These are phyloP conservation scores for Entonaema liquescens DNA, from an alignment of 495 filamentous ascomycete species.

Conservation along the genomic window DNA sequence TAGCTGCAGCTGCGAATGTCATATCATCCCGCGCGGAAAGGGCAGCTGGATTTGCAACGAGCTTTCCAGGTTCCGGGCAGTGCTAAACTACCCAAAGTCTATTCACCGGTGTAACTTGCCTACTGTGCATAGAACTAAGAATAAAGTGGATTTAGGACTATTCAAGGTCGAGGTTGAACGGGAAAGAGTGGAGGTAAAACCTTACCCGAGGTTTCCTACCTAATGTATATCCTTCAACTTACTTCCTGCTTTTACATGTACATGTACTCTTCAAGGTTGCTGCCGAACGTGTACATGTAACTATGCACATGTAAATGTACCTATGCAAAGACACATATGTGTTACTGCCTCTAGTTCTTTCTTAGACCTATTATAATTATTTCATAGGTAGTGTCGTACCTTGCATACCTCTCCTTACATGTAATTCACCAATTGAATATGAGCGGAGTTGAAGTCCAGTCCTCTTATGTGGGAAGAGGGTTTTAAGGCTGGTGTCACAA, in stretches of 20 bases:
- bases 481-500: slow-evolving; percentile 8
- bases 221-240: background rate
- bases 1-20: slow-evolving; percentile 21
- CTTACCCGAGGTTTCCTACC: slow-evolving; percentile 7
- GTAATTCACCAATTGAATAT: background rate
- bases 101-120: background rate
- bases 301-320: slow-evolving; percentile 9
- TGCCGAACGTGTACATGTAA: background rate
- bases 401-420: slow-evolving; percentile 10
- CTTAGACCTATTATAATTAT: background rate
- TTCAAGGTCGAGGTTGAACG: slow-evolving; percentile 16
- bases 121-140: slow-evolving; percentile 1
- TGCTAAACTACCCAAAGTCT: background rate
- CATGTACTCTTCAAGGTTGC: background rate
- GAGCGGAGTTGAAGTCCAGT: background rate
- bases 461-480: background rate
- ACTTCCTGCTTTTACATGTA: background rate
- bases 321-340: slow-evolving; percentile 18
- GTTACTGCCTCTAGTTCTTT: background rate
- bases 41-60: slow-evolving; percentile 9
- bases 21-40: slow-evolving; percentile 36
- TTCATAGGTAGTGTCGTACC: slow-evolving; percentile 15
- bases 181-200: slow-evolving; percentile 21
- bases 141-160: slow-evolving; percentile 14
- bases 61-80: slow-evolving; percentile 7